phyloP scores from a whole-genome alignment of 2,329 filamentous ascomycete species.

The Monilinia vaccinii-corymbosi region DNA sequence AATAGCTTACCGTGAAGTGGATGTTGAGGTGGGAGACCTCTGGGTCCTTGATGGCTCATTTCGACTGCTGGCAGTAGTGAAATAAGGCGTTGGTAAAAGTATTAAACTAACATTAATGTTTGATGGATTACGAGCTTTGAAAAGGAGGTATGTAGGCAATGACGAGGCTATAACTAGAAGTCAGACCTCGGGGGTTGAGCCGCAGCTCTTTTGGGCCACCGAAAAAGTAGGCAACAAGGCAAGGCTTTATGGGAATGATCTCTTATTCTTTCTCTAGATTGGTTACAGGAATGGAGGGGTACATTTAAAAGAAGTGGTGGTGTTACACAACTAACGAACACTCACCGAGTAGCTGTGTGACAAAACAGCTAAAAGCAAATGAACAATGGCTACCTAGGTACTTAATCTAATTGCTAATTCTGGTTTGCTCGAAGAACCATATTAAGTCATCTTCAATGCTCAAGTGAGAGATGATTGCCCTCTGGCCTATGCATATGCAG shows the following conservation, averaged over 20 bases:
- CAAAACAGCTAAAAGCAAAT: background rate
- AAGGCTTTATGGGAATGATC: background rate
- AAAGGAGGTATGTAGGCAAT: background rate
- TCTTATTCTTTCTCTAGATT: background rate
- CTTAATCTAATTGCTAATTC: background rate
- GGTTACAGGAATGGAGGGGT: background rate
- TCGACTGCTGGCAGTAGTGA: background rate
- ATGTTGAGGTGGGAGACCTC: background rate
- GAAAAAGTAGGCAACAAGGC: background rate
- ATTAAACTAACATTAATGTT: background rate
- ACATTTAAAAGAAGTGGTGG: background rate
- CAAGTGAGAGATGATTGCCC: background rate
- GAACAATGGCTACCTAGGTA: background rate
- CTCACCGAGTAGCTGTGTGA: conserved; percentile 6
- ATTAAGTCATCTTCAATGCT: background rate
- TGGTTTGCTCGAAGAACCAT: background rate
- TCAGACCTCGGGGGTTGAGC: background rate
- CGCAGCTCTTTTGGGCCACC: background rate
- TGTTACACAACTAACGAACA: background rate
- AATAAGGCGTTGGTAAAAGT: background rate
- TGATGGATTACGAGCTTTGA: background rate
- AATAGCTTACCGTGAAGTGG: background rate
- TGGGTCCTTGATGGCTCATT: background rate
- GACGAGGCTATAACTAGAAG: conserved; percentile 1
- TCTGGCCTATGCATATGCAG: conserved; percentile 8